These are phyloP conservation scores for California macrophylla DNA, from an alignment of 441 rosid genomes.

Conservation along the genomic window DNA sequence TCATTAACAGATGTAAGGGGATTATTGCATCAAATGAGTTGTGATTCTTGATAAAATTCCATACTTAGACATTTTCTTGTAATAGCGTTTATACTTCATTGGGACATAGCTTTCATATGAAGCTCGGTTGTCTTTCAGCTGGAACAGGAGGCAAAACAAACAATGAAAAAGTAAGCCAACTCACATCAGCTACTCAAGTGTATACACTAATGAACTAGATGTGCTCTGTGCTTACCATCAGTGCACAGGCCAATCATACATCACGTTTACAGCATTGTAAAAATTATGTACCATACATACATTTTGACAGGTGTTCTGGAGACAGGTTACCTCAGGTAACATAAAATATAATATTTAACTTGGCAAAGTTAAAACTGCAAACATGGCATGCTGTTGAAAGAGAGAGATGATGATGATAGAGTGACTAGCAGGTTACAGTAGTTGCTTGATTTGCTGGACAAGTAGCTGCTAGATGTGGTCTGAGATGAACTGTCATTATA, in stretches of 20 bases:
- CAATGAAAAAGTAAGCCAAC: conserved; percentile 15
- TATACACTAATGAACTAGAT: neutral
- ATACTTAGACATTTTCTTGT: conserved; percentile 83
- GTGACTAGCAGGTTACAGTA: neutral
- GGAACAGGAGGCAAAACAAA: conserved; percentile 26
- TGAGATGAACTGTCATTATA: neutral
- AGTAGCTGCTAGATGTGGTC: neutral
- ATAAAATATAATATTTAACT: neutral
- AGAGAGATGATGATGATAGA: neutral
- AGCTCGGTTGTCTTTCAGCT: conserved; percentile 64
- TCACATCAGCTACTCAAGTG: neutral
- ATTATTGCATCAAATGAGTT: conserved; percentile 10
- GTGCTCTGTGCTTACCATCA: neutral
- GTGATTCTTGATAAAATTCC: conserved; percentile 20
- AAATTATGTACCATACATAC: neutral
- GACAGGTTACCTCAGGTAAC: neutral
- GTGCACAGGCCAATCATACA: neutral
- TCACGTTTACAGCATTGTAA: neutral
- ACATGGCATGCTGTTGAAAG: neutral
- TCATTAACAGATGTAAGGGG: conserved; percentile 10
- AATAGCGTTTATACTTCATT: conserved; percentile 80
- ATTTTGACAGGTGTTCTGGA: neutral
- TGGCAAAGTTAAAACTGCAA: neutral
- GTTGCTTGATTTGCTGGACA: neutral
- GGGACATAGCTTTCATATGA: conserved; percentile 84